Percentiles rank a stretch among this genome's conserved stretches.
Conservation (phyloP, 83 land plant species). For the Isoetes engelmannii region DNA sequence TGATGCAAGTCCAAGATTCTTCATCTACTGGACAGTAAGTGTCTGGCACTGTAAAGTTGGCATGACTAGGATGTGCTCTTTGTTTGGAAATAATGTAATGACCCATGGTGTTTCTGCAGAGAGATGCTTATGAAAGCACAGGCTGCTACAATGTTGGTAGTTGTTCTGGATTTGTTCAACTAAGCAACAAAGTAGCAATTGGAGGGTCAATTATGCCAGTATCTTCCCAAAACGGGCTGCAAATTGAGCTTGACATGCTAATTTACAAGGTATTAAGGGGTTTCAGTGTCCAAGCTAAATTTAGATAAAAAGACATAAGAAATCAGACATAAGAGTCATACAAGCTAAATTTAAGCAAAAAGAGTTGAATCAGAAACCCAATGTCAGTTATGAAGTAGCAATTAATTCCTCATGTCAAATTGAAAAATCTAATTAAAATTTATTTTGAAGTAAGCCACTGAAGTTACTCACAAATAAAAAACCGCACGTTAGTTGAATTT, state of each 20-base stretch:
- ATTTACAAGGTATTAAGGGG: constrained; percentile 3
- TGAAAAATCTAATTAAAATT: no score
- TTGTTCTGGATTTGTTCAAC: constrained; percentile 22
- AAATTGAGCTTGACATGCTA: neutral
- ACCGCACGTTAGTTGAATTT: no score
- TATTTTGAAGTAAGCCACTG: no score
- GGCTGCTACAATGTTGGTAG: constrained; percentile 18
- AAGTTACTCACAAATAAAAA: no score
- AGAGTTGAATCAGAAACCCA: no score
- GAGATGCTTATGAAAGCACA: neutral
- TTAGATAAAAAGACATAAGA: neutral
- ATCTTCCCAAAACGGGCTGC: neutral
- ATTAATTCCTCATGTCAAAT: no score
- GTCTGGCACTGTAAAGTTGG: neutral
- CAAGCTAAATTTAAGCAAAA: neutral
- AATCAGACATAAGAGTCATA: neutral
- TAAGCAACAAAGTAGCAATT: neutral
- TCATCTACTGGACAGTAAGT: constrained; percentile 38
- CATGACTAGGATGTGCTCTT: neutral
- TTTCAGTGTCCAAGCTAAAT: neutral
- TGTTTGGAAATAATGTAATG: neutral
- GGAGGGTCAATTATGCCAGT: neutral
- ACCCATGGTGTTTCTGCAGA: constrained; percentile 1
- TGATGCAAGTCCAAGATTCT: constrained; percentile 23
- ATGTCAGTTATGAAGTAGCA: no score